A percentile compares a stretch with the other conserved stretches of the same genome.
Evolutionary conservation across 129 eudicot genomes (phyloP).

Genomic region (Lactuca saligna): DNA sequence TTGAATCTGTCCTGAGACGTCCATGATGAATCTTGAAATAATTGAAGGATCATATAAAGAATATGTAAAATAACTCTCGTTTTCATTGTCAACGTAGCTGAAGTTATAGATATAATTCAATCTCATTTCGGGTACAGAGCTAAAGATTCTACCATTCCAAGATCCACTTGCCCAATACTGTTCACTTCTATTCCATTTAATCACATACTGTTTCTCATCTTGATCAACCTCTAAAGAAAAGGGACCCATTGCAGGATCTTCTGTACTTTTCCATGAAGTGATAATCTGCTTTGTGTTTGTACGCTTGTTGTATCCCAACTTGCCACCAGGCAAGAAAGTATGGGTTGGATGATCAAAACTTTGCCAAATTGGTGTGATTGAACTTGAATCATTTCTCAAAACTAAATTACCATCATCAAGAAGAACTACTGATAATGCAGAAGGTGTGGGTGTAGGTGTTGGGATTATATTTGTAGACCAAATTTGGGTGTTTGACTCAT

Average conservation of each 20-base stretch:
- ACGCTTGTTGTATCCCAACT: constrained; percentile 35
- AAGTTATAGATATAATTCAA: constrained; percentile 10
- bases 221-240: constrained; percentile 28
- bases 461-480: constrained; percentile 48
- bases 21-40: constrained; percentile 33
- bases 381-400: constrained; percentile 13
- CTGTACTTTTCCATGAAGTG: constrained; percentile 32
- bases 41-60: constrained; percentile 12
- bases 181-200: constrained; percentile 21
- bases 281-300: constrained; percentile 5
- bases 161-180: constrained; percentile 32
- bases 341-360: constrained; percentile 47
- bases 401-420: constrained; percentile 46
- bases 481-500: constrained; percentile 29
- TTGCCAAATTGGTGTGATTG: constrained; percentile 33
- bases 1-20: constrained; percentile 45
- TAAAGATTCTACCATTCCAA: constrained; percentile 39
- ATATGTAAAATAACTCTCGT: constrained; percentile 54
- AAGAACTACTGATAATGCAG: constrained; percentile 31
- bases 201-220: neutral
- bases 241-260: constrained; percentile 35
- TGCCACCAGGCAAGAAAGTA: constrained; percentile 42
- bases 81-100: constrained; percentile 41
- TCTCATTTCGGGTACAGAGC: constrained; percentile 12
- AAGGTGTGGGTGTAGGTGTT: constrained; percentile 8